Conservation (phyloP, 352 stramenopile species). For the Pythium volutum region DNA sequence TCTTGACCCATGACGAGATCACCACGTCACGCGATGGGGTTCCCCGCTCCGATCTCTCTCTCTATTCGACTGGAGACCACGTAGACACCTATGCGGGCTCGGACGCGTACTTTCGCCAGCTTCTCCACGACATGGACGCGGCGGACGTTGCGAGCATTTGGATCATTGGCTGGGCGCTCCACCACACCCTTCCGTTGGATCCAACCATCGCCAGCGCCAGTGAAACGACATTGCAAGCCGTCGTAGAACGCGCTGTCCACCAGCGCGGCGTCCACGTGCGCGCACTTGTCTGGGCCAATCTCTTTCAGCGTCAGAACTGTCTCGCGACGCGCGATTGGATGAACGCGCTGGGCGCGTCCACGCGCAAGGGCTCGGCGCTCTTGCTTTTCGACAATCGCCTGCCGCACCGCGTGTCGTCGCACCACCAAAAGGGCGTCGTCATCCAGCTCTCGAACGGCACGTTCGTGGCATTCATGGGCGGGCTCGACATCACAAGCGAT, state of each 20-base stretch:
- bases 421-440: constrained; percentile 57
- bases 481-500: constrained; percentile 51
- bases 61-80: constrained; percentile 46
- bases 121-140: constrained; percentile 43
- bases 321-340: constrained; percentile 58
- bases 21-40: constrained; percentile 45
- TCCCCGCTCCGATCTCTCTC: constrained; percentile 36
- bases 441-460: constrained; percentile 18
- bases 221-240: constrained; percentile 9
- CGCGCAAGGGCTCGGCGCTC: constrained; percentile 16
- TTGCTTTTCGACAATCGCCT: constrained; percentile 53
- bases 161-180: constrained; percentile 6
- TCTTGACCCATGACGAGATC: constrained; percentile 60
- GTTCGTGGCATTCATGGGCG: constrained; percentile 46
- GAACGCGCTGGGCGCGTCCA: constrained; percentile 29
- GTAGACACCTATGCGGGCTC: constrained; percentile 41
- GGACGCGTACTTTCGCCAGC: constrained; percentile 44
- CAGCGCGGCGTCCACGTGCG: constrained; percentile 28
- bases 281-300: constrained; percentile 30
- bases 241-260: constrained; percentile 23
- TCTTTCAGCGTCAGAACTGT: constrained; percentile 52
- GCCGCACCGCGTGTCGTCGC: constrained; percentile 25
- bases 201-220: not conserved
- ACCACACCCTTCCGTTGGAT: constrained; percentile 4
- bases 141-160: constrained; percentile 18